Conservation (phyloP, 257 asterid genomes). For the Scutellaria minor region DNA sequence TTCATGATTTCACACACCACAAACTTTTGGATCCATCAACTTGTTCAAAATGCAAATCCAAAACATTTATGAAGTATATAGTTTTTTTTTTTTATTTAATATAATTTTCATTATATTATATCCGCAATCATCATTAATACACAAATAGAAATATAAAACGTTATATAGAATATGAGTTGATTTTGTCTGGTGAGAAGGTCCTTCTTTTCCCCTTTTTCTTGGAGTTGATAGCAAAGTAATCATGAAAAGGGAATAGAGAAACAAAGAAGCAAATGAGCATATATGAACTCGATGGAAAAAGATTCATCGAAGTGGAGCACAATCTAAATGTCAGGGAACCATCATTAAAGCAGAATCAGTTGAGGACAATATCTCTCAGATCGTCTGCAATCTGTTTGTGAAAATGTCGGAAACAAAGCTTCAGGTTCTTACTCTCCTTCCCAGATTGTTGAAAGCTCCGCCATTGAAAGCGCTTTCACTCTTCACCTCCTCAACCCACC, state of each 20-base stretch:
- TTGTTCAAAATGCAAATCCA: too few species aligned
- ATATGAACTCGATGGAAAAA: conserved; percentile 5
- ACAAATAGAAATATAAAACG: too few species aligned
- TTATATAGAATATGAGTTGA: too few species aligned
- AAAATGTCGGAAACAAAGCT: conserved; percentile 44
- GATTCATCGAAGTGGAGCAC: conserved; percentile 5
- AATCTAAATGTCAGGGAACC: neutral
- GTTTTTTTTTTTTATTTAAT: too few species aligned
- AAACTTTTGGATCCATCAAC: too few species aligned
- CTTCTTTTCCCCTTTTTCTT: neutral
- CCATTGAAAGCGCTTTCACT: conserved; percentile 61
- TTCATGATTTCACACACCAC: too few species aligned
- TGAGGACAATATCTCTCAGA: neutral
- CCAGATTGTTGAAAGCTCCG: conserved; percentile 64
- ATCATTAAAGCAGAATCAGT: neutral
- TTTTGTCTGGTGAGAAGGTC: neutral
- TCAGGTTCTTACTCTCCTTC: conserved; percentile 43
- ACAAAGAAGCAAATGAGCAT: neutral
- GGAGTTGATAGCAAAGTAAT: neutral
- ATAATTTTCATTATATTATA: too few species aligned
- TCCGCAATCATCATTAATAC: too few species aligned
- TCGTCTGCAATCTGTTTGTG: conserved; percentile 33
- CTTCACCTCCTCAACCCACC: conserved; percentile 50
- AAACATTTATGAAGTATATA: too few species aligned
- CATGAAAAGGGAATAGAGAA: neutral